Percentiles rank a stretch among this genome's conserved stretches.
phyloP scores from a whole-genome alignment of 306 rosid species.

The Vachellia pachyceras region DNA sequence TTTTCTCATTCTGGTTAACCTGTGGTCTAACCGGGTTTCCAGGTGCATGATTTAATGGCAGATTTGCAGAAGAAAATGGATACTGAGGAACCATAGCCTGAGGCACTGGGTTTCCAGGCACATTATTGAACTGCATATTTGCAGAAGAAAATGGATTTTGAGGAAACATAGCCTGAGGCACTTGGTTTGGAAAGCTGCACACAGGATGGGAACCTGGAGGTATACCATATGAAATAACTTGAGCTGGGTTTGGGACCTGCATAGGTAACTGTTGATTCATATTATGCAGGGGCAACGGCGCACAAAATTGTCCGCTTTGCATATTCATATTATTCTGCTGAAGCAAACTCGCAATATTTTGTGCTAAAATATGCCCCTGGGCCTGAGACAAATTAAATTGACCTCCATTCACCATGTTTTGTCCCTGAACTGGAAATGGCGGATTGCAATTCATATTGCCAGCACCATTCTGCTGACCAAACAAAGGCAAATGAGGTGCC shows the following conservation, averaged over 20 bases:
- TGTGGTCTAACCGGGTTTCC: constrained; percentile 57
- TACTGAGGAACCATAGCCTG: constrained; percentile 56
- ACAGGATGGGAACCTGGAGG: constrained; percentile 44
- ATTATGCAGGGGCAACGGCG: constrained; percentile 59
- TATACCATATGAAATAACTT: constrained; percentile 48
- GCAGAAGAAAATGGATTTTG: constrained; percentile 53
- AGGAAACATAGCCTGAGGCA: constrained; percentile 49
- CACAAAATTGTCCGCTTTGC: constrained; percentile 71
- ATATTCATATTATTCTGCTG: constrained; percentile 68
- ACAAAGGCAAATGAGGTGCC: constrained; percentile 47
- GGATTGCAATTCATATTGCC: constrained; percentile 49
- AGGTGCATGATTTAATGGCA: constrained; percentile 52
- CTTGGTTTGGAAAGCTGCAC: constrained; percentile 61
- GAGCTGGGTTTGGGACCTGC: constrained; percentile 64
- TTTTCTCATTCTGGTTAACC: constrained; percentile 53
- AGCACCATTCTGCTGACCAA: constrained; percentile 46
- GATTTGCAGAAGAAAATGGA: constrained; percentile 43
- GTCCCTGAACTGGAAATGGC: constrained; percentile 54
- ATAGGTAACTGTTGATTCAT: constrained; percentile 67
- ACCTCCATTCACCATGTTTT: constrained; percentile 50
- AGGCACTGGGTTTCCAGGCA: constrained; percentile 47
- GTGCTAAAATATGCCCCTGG: constrained; percentile 58
- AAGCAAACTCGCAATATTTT: constrained; percentile 52
- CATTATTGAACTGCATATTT: constrained; percentile 49
- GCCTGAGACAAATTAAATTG: constrained; percentile 57